Percentiles rank a stretch among this genome's conserved stretches.
These are phyloP conservation scores for Helianthus tuberosus DNA, from an alignment of 129 eudicot species.

Conservation along the genomic window DNA sequence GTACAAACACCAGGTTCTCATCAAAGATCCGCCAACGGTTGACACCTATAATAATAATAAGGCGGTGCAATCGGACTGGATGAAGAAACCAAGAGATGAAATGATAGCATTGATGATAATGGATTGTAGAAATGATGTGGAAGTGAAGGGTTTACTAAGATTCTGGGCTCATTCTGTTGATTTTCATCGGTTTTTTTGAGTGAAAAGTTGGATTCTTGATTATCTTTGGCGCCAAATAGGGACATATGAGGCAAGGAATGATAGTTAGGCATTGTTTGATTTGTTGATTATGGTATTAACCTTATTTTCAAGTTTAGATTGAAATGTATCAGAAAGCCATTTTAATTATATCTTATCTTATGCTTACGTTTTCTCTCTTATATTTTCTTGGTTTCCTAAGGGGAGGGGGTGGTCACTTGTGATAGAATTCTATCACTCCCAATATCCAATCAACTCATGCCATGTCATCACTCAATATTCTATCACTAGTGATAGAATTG, in stretches of 20 bases:
- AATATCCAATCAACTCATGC: too few relatives aligned
- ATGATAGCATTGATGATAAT: not conserved
- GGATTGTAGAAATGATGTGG: conserved; percentile 21
- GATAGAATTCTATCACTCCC: too few relatives aligned
- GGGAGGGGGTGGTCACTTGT: too few relatives aligned
- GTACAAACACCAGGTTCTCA: conserved; percentile 27
- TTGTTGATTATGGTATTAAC: too few relatives aligned
- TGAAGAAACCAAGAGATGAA: not conserved
- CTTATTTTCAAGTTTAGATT: not conserved
- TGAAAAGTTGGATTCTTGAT: conserved; percentile 7
- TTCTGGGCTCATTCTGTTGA: conserved; percentile 24
- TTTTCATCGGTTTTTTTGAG: conserved; percentile 12
- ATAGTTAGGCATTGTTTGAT: too few relatives aligned
- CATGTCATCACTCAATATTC: too few relatives aligned
- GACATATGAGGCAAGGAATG: not conserved
- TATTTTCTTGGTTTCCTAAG: not conserved
- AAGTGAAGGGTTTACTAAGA: conserved; percentile 18
- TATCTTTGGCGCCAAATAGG: not conserved
- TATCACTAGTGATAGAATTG: too few relatives aligned
- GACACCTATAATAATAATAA: not conserved
- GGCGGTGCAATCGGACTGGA: not conserved
- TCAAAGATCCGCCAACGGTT: not conserved
- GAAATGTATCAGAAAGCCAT: not conserved
- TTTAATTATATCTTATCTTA: not conserved
- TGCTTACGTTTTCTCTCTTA: not conserved